Conservation (phyloP, 345 rosid species). For the Eucalyptus albens region DNA sequence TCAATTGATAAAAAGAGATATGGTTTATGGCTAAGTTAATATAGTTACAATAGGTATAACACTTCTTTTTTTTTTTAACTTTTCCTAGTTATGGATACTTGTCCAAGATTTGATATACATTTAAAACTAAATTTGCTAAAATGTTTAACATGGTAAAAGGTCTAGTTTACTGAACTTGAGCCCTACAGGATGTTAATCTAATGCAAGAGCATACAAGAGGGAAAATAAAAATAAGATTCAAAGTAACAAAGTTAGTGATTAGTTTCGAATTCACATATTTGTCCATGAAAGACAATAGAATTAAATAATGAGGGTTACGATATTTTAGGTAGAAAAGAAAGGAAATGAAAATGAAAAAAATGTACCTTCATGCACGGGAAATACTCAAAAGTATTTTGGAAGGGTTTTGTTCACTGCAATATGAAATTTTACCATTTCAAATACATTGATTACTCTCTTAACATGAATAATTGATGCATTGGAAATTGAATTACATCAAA, state of each 20-base stretch:
- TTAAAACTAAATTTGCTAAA: not conserved
- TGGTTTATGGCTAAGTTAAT: too few species aligned
- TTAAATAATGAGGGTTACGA: not conserved
- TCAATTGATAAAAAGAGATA: too few species aligned
- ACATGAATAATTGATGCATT: not conserved
- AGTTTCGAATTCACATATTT: not conserved
- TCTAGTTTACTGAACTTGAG: not conserved
- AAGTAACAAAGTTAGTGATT: not conserved
- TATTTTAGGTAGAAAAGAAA: not conserved
- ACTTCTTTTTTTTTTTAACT: accelerated
- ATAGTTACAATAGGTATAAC: too few species aligned
- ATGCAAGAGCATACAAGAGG: not conserved
- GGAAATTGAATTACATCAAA: not conserved
- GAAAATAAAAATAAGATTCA: not conserved
- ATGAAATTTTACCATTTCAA: not conserved
- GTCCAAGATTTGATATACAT: not conserved
- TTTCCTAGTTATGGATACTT: not conserved
- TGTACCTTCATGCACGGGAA: not conserved
- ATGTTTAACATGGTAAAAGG: not conserved
- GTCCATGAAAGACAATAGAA: not conserved
- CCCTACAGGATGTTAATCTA: not conserved
- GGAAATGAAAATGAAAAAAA: not conserved
- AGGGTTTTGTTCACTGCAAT: not conserved
- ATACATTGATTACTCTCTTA: not conserved
- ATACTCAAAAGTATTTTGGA: not conserved